Evolutionary conservation across 345 rosid species (phyloP), one percentile per base, ranked within the genome.

Genomic region (Rubroshorea leprosula): DNA sequence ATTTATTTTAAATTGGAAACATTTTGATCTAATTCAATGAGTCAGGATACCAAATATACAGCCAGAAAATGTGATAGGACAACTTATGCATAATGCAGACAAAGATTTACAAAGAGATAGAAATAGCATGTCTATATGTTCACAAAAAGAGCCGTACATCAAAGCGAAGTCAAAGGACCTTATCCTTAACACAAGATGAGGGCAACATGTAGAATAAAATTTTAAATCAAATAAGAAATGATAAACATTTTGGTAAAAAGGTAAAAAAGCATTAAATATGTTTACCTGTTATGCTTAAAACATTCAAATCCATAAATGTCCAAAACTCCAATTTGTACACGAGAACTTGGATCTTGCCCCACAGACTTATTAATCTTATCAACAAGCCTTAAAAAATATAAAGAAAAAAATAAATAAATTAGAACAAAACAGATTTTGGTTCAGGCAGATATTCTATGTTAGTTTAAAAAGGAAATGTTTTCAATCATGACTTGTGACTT

Each of bases 251-350:
- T 4, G 8, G 17, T 10, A 24, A 9, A 2, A 29, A 16, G 14
- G 18, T 26, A 54, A 10, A 14, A 41, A 23, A 16, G 55, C 67
- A 52, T 18, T 14, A 39, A 49, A 15, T 18, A 4, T 17, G 14
- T 45, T 60, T 66, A 93, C 99, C 99, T 93, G 62, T 93, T 93
- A 72, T 75, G 71, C 62, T 79, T 83, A 60, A 93, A 93, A 78
- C 99, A 86, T 65, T 93, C 99, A 75, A 93, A 93, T 55, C 99
- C 99, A 71, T 93, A 93, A 64, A 93, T 93, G 79, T 93, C 99
- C 74, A 93, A 73, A 55, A 93, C 93, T 62, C 99, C 97, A 68
- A 93, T 86, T 76, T 84, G 94, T 19, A 80, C 61, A 69, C 53
- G 66, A 16, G 99, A 89, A 57, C 79, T 65, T 44, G 63, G 72